Evolutionary conservation across 768 basidiomycete genomes (phyloP).

Genomic region (Russula foetens): DNA sequence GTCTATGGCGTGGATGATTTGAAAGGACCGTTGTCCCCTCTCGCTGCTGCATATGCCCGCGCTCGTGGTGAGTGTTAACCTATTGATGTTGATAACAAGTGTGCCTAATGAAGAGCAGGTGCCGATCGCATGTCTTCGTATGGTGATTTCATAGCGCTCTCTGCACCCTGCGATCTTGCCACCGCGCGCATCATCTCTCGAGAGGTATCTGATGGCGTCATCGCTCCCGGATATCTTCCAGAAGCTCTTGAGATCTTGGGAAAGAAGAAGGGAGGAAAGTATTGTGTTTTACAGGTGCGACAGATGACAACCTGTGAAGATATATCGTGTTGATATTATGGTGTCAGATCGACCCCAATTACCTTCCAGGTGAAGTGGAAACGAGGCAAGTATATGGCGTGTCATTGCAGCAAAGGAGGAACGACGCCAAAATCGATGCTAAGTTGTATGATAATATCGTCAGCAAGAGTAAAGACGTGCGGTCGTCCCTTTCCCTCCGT

Average conservation of each 20-base stretch:
- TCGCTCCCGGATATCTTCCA: slow-evolving; percentile 85
- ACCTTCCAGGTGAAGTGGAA: slow-evolving; percentile 72
- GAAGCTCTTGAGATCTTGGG: slow-evolving; percentile 85
- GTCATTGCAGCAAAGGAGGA: slow-evolving; percentile 81
- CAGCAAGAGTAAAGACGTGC: slow-evolving; percentile 75
- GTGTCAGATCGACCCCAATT: slow-evolving; percentile 80
- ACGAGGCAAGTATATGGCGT: slow-evolving; percentile 95
- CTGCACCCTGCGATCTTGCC: slow-evolving; percentile 84
- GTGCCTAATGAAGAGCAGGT: slow-evolving; percentile 35
- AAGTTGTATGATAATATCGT: slow-evolving; percentile 83
- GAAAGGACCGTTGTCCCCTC: slow-evolving; percentile 78
- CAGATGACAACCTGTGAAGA: background rate
- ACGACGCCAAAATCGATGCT: slow-evolving; percentile 80
- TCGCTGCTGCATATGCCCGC: slow-evolving; percentile 91
- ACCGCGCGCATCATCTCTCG: slow-evolving; percentile 97
- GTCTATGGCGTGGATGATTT: slow-evolving; percentile 97
- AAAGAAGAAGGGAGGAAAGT: slow-evolving; percentile 98
- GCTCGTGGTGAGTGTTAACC: slow-evolving; percentile 58
- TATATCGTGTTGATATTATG: background rate
- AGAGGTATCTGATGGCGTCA: slow-evolving; percentile 97
- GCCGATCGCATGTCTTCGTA: slow-evolving; percentile 99
- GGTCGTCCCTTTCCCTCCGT: slow-evolving; percentile 21
- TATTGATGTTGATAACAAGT: background rate
- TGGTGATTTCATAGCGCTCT: slow-evolving; percentile 96
- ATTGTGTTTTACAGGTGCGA: slow-evolving; percentile 87